phyloP scores from a whole-genome alignment of 202 grass and related monocot species.

The Digitaria exilis region DNA sequence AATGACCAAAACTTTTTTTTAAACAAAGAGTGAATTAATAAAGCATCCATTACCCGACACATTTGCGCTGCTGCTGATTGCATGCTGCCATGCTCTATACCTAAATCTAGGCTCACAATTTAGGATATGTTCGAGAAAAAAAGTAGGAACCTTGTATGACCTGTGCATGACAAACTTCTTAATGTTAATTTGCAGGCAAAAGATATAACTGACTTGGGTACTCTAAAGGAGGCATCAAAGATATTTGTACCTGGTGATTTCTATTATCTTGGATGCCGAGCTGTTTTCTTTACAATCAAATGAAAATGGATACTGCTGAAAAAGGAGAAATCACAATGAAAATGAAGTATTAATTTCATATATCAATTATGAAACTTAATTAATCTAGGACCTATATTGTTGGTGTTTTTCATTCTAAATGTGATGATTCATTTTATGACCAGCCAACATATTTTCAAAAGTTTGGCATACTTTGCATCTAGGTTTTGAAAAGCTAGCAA shows the following conservation, averaged over 20 bases:
- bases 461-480: slow-evolving; percentile 17
- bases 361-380: background rate
- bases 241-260: slow-evolving; percentile 91
- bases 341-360: background rate
- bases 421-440: background rate
- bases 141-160: slow-evolving; percentile 6
- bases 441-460: background rate
- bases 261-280: slow-evolving; percentile 28
- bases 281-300: background rate
- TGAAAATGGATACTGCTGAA: background rate
- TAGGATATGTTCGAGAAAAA: too few relatives aligned
- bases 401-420: slow-evolving; percentile 10
- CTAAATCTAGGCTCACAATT: background rate
- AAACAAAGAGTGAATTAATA: background rate
- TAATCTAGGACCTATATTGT: background rate
- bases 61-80: background rate
- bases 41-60: background rate
- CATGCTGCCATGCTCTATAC: background rate
- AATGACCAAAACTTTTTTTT: background rate
- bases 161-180: slow-evolving; percentile 7
- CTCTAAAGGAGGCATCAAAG: slow-evolving; percentile 89
- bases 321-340: slow-evolving; percentile 1
- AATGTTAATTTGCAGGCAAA: slow-evolving; percentile 65
- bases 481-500: slow-evolving; percentile 17
- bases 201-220: slow-evolving; percentile 90